These are phyloP conservation scores for Candida smagusa DNA, from an alignment of 1,139 yeast species.

Conservation along the genomic window DNA sequence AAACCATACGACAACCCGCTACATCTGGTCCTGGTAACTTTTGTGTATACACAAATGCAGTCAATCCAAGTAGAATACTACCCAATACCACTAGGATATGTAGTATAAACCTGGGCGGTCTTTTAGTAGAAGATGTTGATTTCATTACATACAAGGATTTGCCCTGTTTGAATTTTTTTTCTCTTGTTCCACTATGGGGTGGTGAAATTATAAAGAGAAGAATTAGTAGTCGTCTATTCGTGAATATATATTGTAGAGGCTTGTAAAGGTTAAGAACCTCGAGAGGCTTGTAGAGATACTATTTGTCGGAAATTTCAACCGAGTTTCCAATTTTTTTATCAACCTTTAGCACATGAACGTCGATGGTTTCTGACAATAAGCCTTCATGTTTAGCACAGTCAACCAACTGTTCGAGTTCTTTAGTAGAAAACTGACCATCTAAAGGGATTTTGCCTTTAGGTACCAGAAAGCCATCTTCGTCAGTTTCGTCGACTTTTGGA, in stretches of 20 bases:
- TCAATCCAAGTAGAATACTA: constrained; percentile 8
- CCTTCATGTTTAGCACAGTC: constrained; percentile 32
- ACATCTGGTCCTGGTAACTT: constrained; percentile 30
- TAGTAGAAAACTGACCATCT: constrained; percentile 41
- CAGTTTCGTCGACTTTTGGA: constrained; percentile 14
- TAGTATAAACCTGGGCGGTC: constrained; percentile 7
- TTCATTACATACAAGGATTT: too few species aligned
- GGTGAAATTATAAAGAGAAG: too few species aligned
- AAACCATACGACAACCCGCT: constrained; percentile 53
- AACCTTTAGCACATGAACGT: constrained; percentile 23
- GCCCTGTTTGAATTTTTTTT: too few species aligned
- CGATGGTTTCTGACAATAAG: constrained; percentile 23
- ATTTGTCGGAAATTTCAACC: constrained; percentile 12
- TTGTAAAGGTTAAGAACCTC: too few species aligned
- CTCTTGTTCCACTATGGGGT: too few species aligned
- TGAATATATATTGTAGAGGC: too few species aligned
- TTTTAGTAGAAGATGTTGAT: not conserved
- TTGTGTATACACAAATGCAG: constrained; percentile 18
- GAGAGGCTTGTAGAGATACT: too few species aligned
- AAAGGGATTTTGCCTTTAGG: constrained; percentile 40
- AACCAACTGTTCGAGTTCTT: constrained; percentile 30
- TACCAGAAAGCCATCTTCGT: constrained; percentile 35
- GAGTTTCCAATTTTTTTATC: constrained; percentile 19
- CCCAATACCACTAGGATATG: constrained; percentile 8
- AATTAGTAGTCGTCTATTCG: too few species aligned